phyloP scores from a whole-genome alignment of 257 asterid genomes.

The Pogostemon cablin region DNA sequence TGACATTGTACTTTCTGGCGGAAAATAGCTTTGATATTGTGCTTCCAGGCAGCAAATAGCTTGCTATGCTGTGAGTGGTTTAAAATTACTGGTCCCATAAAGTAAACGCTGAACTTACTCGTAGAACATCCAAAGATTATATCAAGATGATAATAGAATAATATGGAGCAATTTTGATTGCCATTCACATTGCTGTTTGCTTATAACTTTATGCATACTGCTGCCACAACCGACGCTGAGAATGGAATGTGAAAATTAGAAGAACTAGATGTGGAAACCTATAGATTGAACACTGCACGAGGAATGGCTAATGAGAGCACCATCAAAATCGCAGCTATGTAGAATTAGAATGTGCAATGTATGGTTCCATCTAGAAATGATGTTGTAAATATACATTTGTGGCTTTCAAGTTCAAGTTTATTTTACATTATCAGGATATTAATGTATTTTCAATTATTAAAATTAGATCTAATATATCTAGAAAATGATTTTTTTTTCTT shows the following conservation, averaged over 20 bases:
- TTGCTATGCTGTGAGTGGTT: conserved; percentile 7
- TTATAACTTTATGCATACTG: conserved; percentile 6
- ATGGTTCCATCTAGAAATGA: conserved; percentile 3
- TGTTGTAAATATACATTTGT: neutral
- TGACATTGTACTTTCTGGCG: neutral
- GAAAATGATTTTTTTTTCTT: neutral
- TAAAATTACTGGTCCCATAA: neutral
- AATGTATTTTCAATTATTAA: neutral
- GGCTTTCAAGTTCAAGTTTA: neutral
- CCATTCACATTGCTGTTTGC: conserved; percentile 11
- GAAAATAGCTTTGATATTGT: neutral
- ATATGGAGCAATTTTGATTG: neutral
- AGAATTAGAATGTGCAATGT: neutral
- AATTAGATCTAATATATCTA: neutral
- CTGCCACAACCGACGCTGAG: neutral
- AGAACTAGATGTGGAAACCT: conserved; percentile 2
- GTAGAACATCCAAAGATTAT: neutral
- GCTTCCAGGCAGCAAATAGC: neutral
- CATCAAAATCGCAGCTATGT: neutral
- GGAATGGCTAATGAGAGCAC: conserved; percentile 1
- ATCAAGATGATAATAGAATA: conserved; percentile 13
- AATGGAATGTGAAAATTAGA: neutral
- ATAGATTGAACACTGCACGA: neutral
- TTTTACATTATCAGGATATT: neutral
- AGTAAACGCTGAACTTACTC: neutral